Percentiles rank a stretch among this genome's conserved stretches.
These are phyloP conservation scores for Suhomyces coccinellae DNA, from an alignment of 1,139 yeast species.

Conservation along the genomic window DNA sequence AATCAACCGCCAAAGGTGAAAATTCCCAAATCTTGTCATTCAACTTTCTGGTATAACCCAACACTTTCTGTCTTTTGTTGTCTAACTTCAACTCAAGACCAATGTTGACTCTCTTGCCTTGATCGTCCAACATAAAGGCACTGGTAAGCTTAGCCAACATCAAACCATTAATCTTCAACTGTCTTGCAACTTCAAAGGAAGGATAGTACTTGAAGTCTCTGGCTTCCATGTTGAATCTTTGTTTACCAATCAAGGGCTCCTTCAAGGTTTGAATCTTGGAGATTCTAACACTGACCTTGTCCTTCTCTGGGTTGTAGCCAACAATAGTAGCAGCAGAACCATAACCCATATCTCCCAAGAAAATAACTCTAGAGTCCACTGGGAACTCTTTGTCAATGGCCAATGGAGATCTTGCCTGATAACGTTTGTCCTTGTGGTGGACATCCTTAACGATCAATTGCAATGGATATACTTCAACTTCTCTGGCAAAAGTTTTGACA, in stretches of 20 bases:
- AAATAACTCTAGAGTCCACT: conserved; percentile 66
- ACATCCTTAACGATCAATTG: conserved; percentile 81
- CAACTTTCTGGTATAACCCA: conserved; percentile 75
- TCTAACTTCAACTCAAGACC: conserved; percentile 89
- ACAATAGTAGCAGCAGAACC: conserved; percentile 80
- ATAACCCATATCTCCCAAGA: conserved; percentile 84
- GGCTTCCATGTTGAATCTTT: conserved; percentile 58
- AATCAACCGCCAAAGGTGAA: conserved; percentile 69
- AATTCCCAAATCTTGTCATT: conserved; percentile 74
- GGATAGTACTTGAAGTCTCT: conserved; percentile 62
- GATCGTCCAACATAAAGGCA: conserved; percentile 59
- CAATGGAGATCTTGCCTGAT: conserved; percentile 66
- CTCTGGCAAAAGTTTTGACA: conserved; percentile 61
- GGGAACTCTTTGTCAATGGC: conserved; percentile 87
- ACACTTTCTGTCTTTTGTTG: conserved; percentile 73
- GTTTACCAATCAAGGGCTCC: conserved; percentile 65
- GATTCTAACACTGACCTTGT: conserved; percentile 54
- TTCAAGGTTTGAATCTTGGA: conserved; percentile 50
- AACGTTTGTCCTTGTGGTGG: conserved; percentile 71
- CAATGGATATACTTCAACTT: conserved; percentile 62
- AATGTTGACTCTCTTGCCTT: conserved; percentile 56
- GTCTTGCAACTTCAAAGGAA: conserved; percentile 64
- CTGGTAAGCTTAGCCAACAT: conserved; percentile 80
- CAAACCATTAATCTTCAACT: conserved; percentile 57
- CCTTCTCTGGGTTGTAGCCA: conserved; percentile 54